Evolutionary conservation across 1,284 basidiomycete genomes (phyloP).

Genomic region (Pisolithus thermaeus): DNA sequence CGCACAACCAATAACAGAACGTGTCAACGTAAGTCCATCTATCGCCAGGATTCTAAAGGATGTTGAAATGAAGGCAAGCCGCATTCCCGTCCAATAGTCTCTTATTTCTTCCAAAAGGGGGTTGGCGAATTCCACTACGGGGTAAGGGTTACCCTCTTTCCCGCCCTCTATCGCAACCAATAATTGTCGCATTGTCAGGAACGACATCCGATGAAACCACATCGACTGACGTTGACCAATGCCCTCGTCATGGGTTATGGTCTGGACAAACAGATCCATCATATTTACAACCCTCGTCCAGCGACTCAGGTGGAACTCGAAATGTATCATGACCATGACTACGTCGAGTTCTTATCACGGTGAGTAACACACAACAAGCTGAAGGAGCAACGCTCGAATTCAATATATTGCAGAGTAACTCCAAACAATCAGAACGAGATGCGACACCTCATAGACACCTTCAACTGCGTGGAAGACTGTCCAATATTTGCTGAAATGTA

Average conservation of each 20-base stretch:
- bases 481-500: conserved; percentile 92
- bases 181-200: conserved; percentile 49
- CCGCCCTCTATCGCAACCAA: not conserved
- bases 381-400: not conserved
- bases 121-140: conserved; percentile 96
- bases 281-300: conserved; percentile 83
- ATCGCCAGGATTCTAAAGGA: conserved; percentile 22
- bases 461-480: conserved; percentile 92
- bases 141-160: conserved; percentile 41
- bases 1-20: conserved; percentile 69
- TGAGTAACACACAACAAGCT: conserved; percentile 29
- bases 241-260: conserved; percentile 95
- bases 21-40: conserved; percentile 53
- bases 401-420: conserved; percentile 54
- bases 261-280: conserved; percentile 90
- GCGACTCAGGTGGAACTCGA: conserved; percentile 90
- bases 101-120: conserved; percentile 93
- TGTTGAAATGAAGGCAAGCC: conserved; percentile 39
- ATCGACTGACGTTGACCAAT: conserved; percentile 91
- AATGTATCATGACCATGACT: conserved; percentile 90
- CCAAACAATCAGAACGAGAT: conserved; percentile 74
- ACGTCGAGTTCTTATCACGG: conserved; percentile 92
- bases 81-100: conserved; percentile 84
- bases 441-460: conserved; percentile 70
- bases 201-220: conserved; percentile 98